Base-by-base conservation (phyloP, 306 rosid species). In the Pterocarpus macrocarpus region DNA sequence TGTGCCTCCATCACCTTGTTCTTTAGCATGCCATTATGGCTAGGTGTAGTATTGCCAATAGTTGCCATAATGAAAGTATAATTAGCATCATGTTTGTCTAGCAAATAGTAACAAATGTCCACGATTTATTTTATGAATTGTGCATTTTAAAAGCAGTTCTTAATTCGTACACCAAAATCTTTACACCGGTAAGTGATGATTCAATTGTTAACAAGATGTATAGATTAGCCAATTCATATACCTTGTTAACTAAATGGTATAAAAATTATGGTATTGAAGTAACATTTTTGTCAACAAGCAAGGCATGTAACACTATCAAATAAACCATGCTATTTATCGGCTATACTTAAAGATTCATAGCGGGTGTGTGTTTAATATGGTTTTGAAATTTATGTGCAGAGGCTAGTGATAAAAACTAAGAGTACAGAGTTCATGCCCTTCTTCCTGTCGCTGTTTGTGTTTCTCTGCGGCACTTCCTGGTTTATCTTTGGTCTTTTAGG, bases 371-470 rank as follows among this genome's bases (percentile, higher is more conserved):
- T 43, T 69, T 30, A 36, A 35, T 44, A 13, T 34, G 65, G 32
- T 59, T 61, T 55, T 59, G 32, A 69, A 50, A 53, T 13, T 1
- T 16, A 39, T 53, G 53, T 87, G 90, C 91, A 95, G 99, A 95
- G 91, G 86, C 80, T 87, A 8, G 99, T 95, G 86, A 80, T 95
- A 8, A 90, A 49, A 64, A 93, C 91, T 0, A 95, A 89, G 84
- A 95, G 98, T 16, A 96, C 93, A 67, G 99, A 95, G 79, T 95
- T 88, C 81, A 95, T 95, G 98, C 97, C 99, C 4, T 95, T 93
- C 77, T 95, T 91, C 87, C 68, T 95, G 77, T 93, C 98, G 0
- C 79, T 95, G 30, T 95, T 95, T 64, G 92, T 90, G 79, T 93
- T 95, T 84, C 87, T 95, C 53, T 93, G 98, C 13, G 99, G 97